A percentile compares a stretch with the other conserved stretches of the same genome.
Evolutionary conservation across 208 protist genomes (phyloP).

Genomic region (Strigomonas galati): DNA sequence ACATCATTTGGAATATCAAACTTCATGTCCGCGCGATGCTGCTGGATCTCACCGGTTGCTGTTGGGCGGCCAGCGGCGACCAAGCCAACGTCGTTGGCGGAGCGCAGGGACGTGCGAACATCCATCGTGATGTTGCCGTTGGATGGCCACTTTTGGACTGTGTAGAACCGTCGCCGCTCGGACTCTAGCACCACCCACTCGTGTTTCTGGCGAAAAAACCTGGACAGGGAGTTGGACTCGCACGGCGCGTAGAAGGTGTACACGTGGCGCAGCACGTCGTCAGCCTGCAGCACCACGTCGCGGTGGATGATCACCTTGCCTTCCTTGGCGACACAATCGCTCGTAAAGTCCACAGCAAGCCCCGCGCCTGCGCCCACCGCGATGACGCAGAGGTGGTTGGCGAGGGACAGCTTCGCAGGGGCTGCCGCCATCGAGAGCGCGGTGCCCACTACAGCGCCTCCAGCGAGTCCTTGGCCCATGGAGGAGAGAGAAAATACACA

Average conservation of each 20-base stretch:
- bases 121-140: conserved; percentile 86
- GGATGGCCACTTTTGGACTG: conserved; percentile 82
- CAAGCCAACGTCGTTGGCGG: conserved; percentile 86
- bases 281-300: conserved; percentile 77
- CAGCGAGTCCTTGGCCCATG: conserved; percentile 85
- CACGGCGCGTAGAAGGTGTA: conserved; percentile 87
- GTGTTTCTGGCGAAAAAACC: conserved; percentile 82
- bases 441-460: conserved; percentile 55
- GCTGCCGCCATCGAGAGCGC: conserved; percentile 54
- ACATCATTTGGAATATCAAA: conserved; percentile 87
- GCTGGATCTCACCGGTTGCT: conserved; percentile 80
- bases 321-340: conserved; percentile 73
- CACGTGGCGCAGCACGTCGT: conserved; percentile 80
- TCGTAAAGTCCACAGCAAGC: conserved; percentile 76
- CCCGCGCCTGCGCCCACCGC: conserved; percentile 50
- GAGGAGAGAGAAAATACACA: conserved; percentile 2
- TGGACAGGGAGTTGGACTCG: conserved; percentile 59
- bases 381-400: conserved; percentile 64
- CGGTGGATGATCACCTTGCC: conserved; percentile 84
- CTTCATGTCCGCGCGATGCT: conserved; percentile 81
- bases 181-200: conserved; percentile 90
- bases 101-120: conserved; percentile 69
- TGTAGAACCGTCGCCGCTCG: conserved; percentile 69
- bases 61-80: conserved; percentile 60
- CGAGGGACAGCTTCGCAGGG: conserved; percentile 42